Evolutionary conservation across 78 protist genomes (phyloP), one percentile per base, ranked within the genome.

Genomic region (Monocercomonoides exilis): DNA sequence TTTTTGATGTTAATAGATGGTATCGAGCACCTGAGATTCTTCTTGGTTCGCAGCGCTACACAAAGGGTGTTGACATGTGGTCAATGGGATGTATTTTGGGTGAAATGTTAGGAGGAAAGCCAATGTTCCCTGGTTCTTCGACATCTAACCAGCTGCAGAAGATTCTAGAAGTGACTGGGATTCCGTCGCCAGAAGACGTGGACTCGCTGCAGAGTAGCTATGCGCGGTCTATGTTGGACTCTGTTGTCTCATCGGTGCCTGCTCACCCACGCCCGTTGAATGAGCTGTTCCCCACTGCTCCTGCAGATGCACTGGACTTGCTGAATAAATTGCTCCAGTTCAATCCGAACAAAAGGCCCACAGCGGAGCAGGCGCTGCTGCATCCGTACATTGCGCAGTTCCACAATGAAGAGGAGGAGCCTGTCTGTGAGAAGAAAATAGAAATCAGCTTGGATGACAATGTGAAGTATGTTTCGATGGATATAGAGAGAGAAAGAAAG

Each of bases 21-120:
- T 93, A 93, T 84, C 84, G 99, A 41, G 98, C 99, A 3, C 99
- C 99, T 1, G 99, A 98, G 84, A 97, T 98, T 45, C 91, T 97
- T 1, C 91, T 96, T n/a, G 99, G 99, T 1, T 94, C 97, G 42
- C 43, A 6, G n/a, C 2, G 0, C 34, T 86, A 44, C 43, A 80
- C 91, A 34, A 70, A 87, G 84, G 95, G 91, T 0, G 96, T 94
- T 45, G 96, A 94, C 88, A 94, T 93, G 91, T 93, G 96, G 96
- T 77, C 91, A 0, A 41, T 96, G 0, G 98, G 98, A 32, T 98
- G 99, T 85, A 98, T 98, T 45, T 70, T 96, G 54, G 99, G 97
- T 29, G 99, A 98, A 91, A 82, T 96, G 41, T 45, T 96, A 5
- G 92, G 94, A 0, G 96, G 97, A 0, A 95, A 94, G 85, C 96